Percentiles rank a stretch among this genome's conserved stretches.
phyloP scores from a whole-genome alignment of 148 eudicot species.

The Rhododendron simsii region DNA sequence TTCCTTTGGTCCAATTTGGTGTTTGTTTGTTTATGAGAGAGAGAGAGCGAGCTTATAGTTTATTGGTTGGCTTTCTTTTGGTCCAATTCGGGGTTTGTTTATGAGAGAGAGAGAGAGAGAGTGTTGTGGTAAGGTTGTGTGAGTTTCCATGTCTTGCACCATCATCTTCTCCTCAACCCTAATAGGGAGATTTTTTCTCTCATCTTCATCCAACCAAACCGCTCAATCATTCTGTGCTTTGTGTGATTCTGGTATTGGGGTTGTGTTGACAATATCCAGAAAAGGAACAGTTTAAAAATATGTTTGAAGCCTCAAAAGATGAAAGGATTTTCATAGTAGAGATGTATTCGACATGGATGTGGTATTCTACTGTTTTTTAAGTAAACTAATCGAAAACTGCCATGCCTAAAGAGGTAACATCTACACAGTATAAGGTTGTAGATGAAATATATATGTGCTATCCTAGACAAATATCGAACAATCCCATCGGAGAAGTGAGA shows the following conservation, averaged over 20 bases:
- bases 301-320: neutral
- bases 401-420: neutral
- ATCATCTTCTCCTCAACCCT: neutral
- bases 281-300: no score
- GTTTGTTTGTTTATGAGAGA: no score
- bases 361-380: neutral
- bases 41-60: neutral
- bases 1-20: neutral
- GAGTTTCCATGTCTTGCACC: neutral
- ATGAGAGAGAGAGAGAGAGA: no score
- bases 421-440: neutral
- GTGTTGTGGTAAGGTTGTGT: no score
- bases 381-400: neutral
- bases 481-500: neutral
- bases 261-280: neutral
- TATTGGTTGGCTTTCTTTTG: neutral
- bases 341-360: neutral
- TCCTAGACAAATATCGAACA: neutral
- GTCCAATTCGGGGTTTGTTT: no score
- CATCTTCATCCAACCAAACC: neutral
- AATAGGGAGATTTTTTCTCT: neutral
- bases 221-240: neutral
- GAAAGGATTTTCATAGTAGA: neutral
- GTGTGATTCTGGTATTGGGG: neutral
- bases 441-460: neutral